Evolutionary conservation across 495 filamentous ascomycete genomes (phyloP), one percentile per base, ranked within the genome.

Genomic region (Xylaria bambusicola): DNA sequence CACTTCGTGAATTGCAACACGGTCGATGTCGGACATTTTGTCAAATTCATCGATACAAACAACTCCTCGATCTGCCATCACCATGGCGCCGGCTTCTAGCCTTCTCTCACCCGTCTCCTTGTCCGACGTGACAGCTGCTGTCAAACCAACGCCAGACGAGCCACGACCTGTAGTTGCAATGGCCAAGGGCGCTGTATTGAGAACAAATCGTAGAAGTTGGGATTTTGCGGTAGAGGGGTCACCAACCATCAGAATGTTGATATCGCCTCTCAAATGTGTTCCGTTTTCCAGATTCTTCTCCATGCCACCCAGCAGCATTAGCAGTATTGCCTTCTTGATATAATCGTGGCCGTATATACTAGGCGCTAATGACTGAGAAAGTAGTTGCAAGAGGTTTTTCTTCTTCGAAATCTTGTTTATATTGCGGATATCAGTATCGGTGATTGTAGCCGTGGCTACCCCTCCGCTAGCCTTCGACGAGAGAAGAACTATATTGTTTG

Each of bases 31-130:
- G 62, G 90, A 95, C 94, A 99, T 99, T 76, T 99, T 99, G 76
- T 99, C 94, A 70, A 99, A 99, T 72, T 99, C 94, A 73, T 99
- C 94, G 65, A 99, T 99, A 76, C 94, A 99, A 40, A 99, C 94
- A 36, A 99, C 93, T 56, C 94, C 94, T 45, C 94, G 87, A 67
- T 99, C 94, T 68, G 86, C 94, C 58, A 99, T 89, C 56, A 99
- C 94, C 94, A 99, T 99, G 61, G 94, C 94, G 82, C 94, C 94
- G 7, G 94, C 94, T 76, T 99, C 94, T 2, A 99, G 80, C 61
- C 94, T 84, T 52, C 94, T 86, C 72, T 99, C 94, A 23, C 94
- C 95, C 0, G 94, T 99, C 73, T 99, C 94, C 72, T 98, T 98
- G 72, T 99, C 94, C 0, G 88, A 84, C 1, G 95, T 98, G 23